phyloP scores from a whole-genome alignment of 2,329 filamentous ascomycete species.

The Phyllosticta citriasiana region DNA sequence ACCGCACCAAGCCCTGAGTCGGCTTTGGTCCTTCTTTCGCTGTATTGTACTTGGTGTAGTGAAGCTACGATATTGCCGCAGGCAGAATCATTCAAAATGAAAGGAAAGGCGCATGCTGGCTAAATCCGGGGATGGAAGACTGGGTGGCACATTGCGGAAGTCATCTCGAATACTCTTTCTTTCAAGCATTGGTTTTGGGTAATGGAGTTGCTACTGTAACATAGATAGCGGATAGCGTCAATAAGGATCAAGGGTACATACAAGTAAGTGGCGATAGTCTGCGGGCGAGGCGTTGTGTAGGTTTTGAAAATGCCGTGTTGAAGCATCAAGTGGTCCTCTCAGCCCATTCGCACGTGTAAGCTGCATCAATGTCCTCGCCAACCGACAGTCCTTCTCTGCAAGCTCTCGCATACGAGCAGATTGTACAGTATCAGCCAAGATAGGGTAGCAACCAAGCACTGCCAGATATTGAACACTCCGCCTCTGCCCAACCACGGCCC shows the following conservation, averaged over 20 bases:
- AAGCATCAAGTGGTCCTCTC: no score
- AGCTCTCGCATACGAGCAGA: background rate
- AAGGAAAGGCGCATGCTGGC: background rate
- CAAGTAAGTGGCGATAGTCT: no score
- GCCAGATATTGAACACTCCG: background rate
- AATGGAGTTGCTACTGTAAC: background rate
- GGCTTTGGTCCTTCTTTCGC: background rate
- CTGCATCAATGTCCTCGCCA: background rate
- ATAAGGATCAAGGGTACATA: background rate
- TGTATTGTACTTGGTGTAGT: background rate
- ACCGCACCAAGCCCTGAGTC: constrained; percentile 4
- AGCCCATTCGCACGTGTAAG: background rate
- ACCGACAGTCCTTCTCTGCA: background rate
- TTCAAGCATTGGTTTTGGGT: background rate
- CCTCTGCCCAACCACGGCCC: background rate
- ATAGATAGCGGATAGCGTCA: background rate
- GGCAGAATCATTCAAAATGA: background rate
- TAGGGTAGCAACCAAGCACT: background rate
- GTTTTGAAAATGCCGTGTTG: no score
- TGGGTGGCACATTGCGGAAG: background rate
- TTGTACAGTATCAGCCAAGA: background rate
- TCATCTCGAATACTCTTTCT: background rate
- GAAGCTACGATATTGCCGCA: background rate
- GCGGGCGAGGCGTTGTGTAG: no score
- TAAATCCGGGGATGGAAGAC: background rate